A percentile compares a stretch with the other conserved stretches of the same genome.
Conservation (phyloP, 1,284 basidiomycete genomes). For the Anthracocystis walkeri region DNA sequence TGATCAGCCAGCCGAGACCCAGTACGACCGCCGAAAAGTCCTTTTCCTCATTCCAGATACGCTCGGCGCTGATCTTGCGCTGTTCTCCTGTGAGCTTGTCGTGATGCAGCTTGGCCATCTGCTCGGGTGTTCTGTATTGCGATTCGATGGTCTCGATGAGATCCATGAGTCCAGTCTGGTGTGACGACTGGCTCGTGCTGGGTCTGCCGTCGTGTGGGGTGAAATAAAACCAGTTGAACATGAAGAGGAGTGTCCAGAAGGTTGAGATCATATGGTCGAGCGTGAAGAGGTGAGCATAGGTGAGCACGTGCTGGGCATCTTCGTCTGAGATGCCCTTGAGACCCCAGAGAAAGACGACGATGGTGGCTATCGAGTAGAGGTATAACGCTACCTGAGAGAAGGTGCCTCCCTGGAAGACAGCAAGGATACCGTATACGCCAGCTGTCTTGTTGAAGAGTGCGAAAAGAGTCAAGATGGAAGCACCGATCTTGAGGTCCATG, state of each 20-base stretch:
- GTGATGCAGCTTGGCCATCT: constrained; percentile 63
- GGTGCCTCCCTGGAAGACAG: constrained; percentile 86
- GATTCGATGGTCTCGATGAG: constrained; percentile 67
- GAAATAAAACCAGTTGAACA: constrained; percentile 87
- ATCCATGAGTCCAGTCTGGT: constrained; percentile 67
- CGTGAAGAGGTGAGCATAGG: constrained; percentile 91
- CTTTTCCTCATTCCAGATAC: constrained; percentile 89
- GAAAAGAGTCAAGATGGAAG: constrained; percentile 66
- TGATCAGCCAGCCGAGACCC: constrained; percentile 84
- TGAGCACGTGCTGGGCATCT: constrained; percentile 75
- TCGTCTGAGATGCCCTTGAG: constrained; percentile 81
- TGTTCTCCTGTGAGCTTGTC: constrained; percentile 70
- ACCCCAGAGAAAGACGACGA: constrained; percentile 87
- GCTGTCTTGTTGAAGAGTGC: constrained; percentile 94
- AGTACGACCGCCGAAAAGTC: constrained; percentile 82
- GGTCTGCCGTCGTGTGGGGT: constrained; percentile 82
- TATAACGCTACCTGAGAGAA: constrained; percentile 85
- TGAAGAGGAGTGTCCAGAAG: constrained; percentile 90
- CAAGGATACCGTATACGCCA: constrained; percentile 94
- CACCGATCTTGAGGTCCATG: constrained; percentile 67
- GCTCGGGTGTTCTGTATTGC: constrained; percentile 60
- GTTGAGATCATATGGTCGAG: constrained; percentile 94
- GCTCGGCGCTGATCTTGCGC: constrained; percentile 52
- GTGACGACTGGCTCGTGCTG: constrained; percentile 51
- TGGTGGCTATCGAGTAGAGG: constrained; percentile 86